A percentile compares a stretch with the other conserved stretches of the same genome.
phyloP scores from a whole-genome alignment of 495 filamentous ascomycete genomes.

The Tuber umbilicatum region DNA sequence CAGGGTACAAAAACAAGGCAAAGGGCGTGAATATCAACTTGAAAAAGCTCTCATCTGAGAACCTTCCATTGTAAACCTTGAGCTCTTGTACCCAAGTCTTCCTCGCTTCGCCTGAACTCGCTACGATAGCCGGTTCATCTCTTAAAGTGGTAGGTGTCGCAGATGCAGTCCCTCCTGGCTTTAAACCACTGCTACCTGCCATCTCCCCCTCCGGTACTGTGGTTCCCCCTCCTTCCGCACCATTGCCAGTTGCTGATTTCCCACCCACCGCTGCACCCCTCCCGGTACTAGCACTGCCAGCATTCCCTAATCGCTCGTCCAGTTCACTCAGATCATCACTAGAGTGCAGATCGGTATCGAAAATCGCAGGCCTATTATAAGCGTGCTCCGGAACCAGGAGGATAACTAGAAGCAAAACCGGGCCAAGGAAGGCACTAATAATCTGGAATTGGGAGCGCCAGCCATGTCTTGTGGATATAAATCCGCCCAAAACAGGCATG shows the following conservation, averaged over 20 bases:
- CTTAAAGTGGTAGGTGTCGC: background rate
- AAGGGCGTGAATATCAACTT: constrained; percentile 45
- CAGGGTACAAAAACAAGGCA: constrained; percentile 44
- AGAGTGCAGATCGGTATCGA: constrained; percentile 35
- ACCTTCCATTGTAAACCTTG: constrained; percentile 43
- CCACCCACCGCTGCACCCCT: background rate
- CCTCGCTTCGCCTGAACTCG: constrained; percentile 30
- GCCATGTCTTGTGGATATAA: constrained; percentile 44
- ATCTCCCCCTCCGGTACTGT: constrained; percentile 12
- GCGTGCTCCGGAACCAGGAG: constrained; percentile 40
- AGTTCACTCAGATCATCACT: constrained; percentile 25
- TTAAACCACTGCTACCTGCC: constrained; percentile 2
- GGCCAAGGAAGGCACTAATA: constrained; percentile 36
- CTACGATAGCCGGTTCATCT: background rate
- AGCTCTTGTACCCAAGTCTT: constrained; percentile 44
- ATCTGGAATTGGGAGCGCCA: constrained; percentile 41
- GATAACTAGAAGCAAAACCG: constrained; percentile 32
- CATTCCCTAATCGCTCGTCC: constrained; percentile 17
- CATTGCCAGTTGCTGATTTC: background rate
- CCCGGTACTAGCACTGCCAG: background rate
- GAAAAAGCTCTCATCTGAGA: constrained; percentile 43
- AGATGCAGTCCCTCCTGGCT: background rate
- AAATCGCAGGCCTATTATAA: constrained; percentile 41
- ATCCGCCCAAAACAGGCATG: constrained; percentile 50
- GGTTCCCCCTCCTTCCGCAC: constrained; percentile 7